phyloP scores from a whole-genome alignment of 1,284 basidiomycete species.

The Waitea zeae region DNA sequence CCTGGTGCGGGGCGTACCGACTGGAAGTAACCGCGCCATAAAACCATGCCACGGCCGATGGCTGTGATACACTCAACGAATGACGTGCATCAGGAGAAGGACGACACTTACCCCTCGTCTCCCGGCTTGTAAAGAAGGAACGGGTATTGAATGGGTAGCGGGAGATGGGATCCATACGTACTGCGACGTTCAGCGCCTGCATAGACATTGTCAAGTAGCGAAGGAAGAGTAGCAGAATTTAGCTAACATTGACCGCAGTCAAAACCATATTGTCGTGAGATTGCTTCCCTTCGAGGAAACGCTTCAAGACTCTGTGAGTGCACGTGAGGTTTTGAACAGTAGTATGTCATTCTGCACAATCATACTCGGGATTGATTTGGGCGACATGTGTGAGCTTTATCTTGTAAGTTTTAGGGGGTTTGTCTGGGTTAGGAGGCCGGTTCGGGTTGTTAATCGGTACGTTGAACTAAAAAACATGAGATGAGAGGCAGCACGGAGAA shows the following conservation, averaged over 20 bases:
- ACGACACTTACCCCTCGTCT: constrained; percentile 19
- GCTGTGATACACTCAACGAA: constrained; percentile 11
- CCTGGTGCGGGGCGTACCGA: constrained; percentile 53
- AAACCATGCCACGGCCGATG: constrained; percentile 46
- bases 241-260: constrained; percentile 45
- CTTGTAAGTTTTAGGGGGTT: constrained; percentile 41
- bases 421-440: constrained; percentile 7
- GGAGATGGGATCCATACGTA: constrained; percentile 55
- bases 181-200: constrained; percentile 58
- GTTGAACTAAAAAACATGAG: constrained; percentile 29
- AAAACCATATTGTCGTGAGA: constrained; percentile 51
- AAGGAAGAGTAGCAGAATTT: no score
- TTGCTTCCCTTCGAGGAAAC: constrained; percentile 49
- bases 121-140: constrained; percentile 55
- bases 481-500: constrained; percentile 1
- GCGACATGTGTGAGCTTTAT: constrained; percentile 49
- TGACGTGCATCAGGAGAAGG: not conserved
- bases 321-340: not conserved
- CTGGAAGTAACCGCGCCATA: constrained; percentile 67
- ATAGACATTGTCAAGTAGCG: no score
- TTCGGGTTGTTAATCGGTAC: constrained; percentile 27
- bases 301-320: constrained; percentile 32
- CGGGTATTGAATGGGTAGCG: constrained; percentile 58
- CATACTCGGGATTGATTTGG: constrained; percentile 59
- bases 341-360: not conserved